Base-by-base conservation (phyloP, 169 alveolate genomes). In the Miamiensis avidus region DNA sequence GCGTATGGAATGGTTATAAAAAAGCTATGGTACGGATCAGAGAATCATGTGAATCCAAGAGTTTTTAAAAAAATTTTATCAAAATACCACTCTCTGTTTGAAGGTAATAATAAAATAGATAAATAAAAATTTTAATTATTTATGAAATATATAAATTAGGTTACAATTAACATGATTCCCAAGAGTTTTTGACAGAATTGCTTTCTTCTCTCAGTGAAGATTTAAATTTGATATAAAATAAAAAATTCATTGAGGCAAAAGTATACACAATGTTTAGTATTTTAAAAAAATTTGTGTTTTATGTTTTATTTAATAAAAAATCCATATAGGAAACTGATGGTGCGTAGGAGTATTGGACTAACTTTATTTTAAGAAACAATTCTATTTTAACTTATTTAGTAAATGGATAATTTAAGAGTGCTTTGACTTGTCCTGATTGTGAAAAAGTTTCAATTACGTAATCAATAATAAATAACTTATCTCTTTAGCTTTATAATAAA, bases 1-100 rank as follows among this genome's bases (percentile, higher is more conserved):
- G 84, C 89, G 26, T 91, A 84, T 81, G 82, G 88, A 16, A 83
- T 81, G 28, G 30, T 89, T 27, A 29, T 87, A n/a, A 49, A 88
- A 73, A 75, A 78, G 15, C 69, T 89, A 72, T 89, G 78, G 82
- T 84, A 79, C 29, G 89, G 88, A 0, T 64, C 4, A 11, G 4
- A 85, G 4, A 74, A 72, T 15, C 31, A 64, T 26, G 72, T 76
- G 26, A 32, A 90, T 20, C 93, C 95, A 0, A 82, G 84, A 83
- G 88, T 88, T 73, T 78, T 89, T 29, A 89, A 91, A 34, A 88
- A 78, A 34, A 81, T 82, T 0, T 85, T 86, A 65, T 82, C 79
- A 11, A 78, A 73, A 34, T 76, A 31, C 76, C 86, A 85, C 16
- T 77, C 65, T n/a, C 4, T 78, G 65, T 86, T 86, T n/a, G 4